phyloP scores from a whole-genome alignment of 2,329 filamentous ascomycete species.

The Venturia pyrina region DNA sequence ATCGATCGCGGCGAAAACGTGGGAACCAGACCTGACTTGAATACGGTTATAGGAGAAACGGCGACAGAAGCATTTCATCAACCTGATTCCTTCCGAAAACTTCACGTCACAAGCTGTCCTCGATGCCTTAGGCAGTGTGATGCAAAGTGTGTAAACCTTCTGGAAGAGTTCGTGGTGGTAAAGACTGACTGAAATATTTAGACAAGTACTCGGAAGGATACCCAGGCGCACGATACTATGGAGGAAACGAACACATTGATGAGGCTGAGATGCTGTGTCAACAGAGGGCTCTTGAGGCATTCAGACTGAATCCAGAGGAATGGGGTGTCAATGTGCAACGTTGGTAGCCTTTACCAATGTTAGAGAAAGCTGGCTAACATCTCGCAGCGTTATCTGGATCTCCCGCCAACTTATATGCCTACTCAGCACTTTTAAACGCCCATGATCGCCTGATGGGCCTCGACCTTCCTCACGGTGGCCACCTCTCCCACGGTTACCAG shows the following conservation, averaged over 20 bases:
- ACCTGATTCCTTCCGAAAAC: conserved; percentile 98
- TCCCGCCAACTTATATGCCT: conserved; percentile 69
- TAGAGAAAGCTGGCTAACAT: background rate
- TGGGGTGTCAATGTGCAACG: conserved; percentile 99
- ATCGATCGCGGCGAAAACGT: background rate
- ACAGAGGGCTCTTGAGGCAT: conserved; percentile 81
- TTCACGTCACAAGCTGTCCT: conserved; percentile 97
- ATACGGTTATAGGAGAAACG: conserved; percentile 66
- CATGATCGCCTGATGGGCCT: conserved; percentile 97
- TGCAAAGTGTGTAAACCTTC: conserved; percentile 28
- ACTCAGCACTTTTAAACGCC: conserved; percentile 82
- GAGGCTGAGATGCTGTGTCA: conserved; percentile 93
- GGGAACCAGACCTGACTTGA: background rate
- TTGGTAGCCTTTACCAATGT: conserved; percentile 17
- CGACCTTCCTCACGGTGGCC: conserved; percentile 90
- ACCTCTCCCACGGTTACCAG: conserved; percentile 95
- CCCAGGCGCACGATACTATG: conserved; percentile 96
- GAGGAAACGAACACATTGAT: conserved; percentile 98
- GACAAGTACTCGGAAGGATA: conserved; percentile 99
- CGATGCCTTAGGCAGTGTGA: conserved; percentile 69
- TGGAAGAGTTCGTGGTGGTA: conserved; percentile 52
- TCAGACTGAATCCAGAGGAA: conserved; percentile 74
- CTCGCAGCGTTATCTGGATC: conserved; percentile 64
- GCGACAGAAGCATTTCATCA: conserved; percentile 96
- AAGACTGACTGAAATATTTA: conserved; percentile 31